A percentile compares a stretch with the other conserved stretches of the same genome.
These are phyloP conservation scores for Zymoseptoria tritici DNA, from an alignment of 2,329 filamentous ascomycete genomes.

Conservation along the genomic window DNA sequence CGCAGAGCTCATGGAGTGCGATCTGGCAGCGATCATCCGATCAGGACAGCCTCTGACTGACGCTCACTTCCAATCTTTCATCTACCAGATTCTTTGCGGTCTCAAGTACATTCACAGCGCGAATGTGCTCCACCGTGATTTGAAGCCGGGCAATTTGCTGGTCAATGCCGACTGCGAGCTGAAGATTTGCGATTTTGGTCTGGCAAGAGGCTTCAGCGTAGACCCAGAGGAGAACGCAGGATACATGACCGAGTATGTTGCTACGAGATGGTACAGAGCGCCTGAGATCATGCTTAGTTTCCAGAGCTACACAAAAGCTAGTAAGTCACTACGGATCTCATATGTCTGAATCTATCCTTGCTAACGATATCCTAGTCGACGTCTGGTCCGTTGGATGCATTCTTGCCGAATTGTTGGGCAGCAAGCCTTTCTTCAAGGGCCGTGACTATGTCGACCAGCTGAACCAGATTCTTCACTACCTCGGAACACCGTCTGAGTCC, in stretches of 20 bases:
- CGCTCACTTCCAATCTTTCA: constrained; percentile 98
- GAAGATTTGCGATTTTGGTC: constrained; percentile 97
- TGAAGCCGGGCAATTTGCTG: constrained; percentile 94
- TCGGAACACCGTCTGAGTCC: constrained; percentile 93
- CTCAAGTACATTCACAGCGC: constrained; percentile 99
- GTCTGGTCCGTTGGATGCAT: constrained; percentile 99
- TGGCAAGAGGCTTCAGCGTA: constrained; percentile 92
- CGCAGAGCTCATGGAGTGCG: constrained; percentile 96
- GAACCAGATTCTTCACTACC: constrained; percentile 97
- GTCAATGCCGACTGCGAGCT: constrained; percentile 99
- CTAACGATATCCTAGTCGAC: constrained; percentile 58
- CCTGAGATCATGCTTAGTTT: constrained; percentile 99
- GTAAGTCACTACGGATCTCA: constrained; percentile 52
- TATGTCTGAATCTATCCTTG: background rate
- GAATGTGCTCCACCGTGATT: constrained; percentile 90
- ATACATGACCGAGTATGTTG: constrained; percentile 99
- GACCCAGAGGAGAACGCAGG: constrained; percentile 97
- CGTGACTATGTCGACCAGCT: constrained; percentile 98
- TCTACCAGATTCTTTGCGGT: constrained; percentile 98
- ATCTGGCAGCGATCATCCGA: constrained; percentile 93
- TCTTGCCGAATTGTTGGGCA: constrained; percentile 87
- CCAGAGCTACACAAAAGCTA: constrained; percentile 99
- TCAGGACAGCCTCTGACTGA: constrained; percentile 96
- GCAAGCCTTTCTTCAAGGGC: constrained; percentile 97
- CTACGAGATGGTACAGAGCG: constrained; percentile 96